Base-by-base conservation (phyloP, 805 yeast genomes). In the Hanseniaspora meyeri region DNA sequence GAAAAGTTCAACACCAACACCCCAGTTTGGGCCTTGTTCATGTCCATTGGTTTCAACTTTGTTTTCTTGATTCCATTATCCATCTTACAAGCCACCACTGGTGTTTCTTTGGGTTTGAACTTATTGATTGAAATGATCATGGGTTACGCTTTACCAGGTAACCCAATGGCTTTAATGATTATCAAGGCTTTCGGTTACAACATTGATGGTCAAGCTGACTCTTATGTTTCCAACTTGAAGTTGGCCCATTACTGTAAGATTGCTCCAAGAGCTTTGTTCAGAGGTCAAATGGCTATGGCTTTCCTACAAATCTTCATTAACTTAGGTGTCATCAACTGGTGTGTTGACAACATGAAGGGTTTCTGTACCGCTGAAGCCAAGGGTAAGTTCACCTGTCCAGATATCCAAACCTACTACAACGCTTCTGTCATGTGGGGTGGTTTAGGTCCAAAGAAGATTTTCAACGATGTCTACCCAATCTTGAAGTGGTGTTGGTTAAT, bases 11-110 rank as follows among this genome's bases (percentile, higher is more conserved):
- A 75, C 45, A 72, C 79, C 0, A 80, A 78, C 50, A 76, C 82
- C 6, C 85, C 86, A 2, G 75, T 80, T n/a, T 81, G 83, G 83
- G 82, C 81, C 3, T 71, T 80, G 24, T 77, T 81, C 55, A 70
- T 80, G 63, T 79, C 83, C 1, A 68, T 80, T n/a, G 64, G 70
- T 17, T 72, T 81, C 58, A 74, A 79, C 60, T 70, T 77, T 50
- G 67, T 77, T 8, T 80, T 80, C 60, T 72, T 81, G 58, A 69
- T 81, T 43, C 85, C 85, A 5, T 74, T 80, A 51, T 79, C 82
- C 14, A 68, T 82, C 6, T 71, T 81, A 46, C 80, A 78, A 39
- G 79, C 83, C 17, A 78, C 78, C 27, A 79, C 85, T 0, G 81
- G 81, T 37, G 66, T 66, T 48, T 71, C 78, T 16, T 76, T 78